Base-by-base conservation (phyloP, 75 land plant species). In the Adiantum capillusveneris region DNA sequence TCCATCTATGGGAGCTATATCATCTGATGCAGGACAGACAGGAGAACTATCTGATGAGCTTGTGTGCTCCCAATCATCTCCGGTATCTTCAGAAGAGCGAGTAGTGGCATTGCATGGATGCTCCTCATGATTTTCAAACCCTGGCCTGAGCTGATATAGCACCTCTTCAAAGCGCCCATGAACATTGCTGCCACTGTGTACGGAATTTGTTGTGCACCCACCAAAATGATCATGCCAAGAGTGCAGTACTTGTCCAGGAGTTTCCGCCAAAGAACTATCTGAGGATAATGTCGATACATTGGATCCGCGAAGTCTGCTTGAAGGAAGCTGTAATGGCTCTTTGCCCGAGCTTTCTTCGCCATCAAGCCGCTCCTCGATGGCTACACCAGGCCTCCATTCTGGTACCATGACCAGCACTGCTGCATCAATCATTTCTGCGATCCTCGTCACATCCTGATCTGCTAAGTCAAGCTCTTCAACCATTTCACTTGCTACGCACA, bases 101-200 rank as follows among this genome's bases (percentile, higher is more conserved):
- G 55, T 3, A 22, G 25, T 53, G 28, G 17, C 3, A 14, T 6
- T 46, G 17, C 22, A 46, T 46, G 22, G 22, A 3, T 46, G 12
- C 25, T 53, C 28, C 25, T 53, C 55, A 24, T 25, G 7, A 12
- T 6, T 13, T 11, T 25, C 27, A 26, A 3, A 11, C 28, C 2
- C 28, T 5, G 14, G 24, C 55, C 2, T 24, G 25, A 3, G 28
- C 21, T 82, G 85, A 51, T 72, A 85, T 2, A 83, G 82, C 25
- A 84, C 66, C 68, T 88, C 89, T 58, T 85, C 89, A 56, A 88
- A 88, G 44, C 93, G 65, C 0, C 93, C 93, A 44, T 82, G 93
- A 69, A 71, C 72, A 21, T 21, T 46, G 50, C 50, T 46, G 50
- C 12, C 22, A 21, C 18, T 5, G 5, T n/a, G 6, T 14, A 46